These are phyloP conservation scores for Trichoderma hamatum DNA, from an alignment of 2,329 filamentous ascomycete species.

Conservation along the genomic window DNA sequence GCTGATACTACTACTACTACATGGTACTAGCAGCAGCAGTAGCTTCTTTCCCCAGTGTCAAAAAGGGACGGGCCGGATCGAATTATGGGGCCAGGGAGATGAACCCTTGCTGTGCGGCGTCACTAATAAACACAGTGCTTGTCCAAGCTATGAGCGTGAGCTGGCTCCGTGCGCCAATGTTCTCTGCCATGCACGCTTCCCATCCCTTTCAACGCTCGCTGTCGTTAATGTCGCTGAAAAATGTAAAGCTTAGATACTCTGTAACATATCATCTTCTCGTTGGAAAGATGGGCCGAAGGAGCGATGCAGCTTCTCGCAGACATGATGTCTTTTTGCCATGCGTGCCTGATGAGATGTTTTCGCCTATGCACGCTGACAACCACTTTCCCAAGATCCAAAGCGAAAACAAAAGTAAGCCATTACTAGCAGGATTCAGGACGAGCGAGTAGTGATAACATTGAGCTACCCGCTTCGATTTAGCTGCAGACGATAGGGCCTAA, in stretches of 20 bases:
- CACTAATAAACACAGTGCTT: background rate
- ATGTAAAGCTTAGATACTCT: background rate
- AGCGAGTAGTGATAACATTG: background rate
- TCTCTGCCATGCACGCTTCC: too few species aligned
- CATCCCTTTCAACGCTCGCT: background rate
- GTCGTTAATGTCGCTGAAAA: background rate
- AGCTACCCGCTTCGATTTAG: background rate
- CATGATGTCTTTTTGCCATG: background rate
- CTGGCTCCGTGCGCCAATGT: background rate
- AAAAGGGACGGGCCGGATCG: conserved; percentile 5
- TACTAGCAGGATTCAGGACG: background rate
- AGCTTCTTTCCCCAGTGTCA: background rate
- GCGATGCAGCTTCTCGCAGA: background rate
- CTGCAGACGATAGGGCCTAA: background rate
- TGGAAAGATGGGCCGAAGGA: background rate
- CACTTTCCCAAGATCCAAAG: background rate
- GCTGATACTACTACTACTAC: too few species aligned
- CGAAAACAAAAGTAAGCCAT: background rate
- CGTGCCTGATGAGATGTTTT: background rate
- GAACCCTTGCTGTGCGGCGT: background rate
- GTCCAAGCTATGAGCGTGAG: background rate
- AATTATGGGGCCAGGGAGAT: conserved; percentile 3
- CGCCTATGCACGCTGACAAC: background rate
- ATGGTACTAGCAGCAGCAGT: background rate
- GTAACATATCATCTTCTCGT: background rate